Evolutionary conservation across 192 early-diverging fungal species (phyloP).

Genomic region (Podila epigama): DNA sequence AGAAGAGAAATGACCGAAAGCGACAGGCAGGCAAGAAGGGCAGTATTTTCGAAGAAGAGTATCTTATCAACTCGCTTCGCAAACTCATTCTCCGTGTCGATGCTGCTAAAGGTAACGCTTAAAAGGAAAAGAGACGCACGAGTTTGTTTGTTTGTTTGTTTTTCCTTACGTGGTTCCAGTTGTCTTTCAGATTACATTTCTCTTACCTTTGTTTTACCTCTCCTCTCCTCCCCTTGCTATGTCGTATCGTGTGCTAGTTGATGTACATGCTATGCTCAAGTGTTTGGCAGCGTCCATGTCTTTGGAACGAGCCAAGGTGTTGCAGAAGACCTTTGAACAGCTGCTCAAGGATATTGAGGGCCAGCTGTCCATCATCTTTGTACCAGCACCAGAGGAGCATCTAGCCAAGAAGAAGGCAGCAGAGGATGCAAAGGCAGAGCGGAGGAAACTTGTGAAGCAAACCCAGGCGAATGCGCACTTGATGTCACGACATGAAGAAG

Average conservation of each 20-base stretch:
- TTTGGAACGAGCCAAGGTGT: constrained; percentile 50
- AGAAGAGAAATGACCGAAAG: constrained; percentile 77
- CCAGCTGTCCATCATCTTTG: constrained; percentile 59
- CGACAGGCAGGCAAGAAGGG: constrained; percentile 90
- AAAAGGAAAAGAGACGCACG: neutral
- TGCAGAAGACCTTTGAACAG: constrained; percentile 58
- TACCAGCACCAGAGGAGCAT: constrained; percentile 48
- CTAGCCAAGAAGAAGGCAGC: constrained; percentile 45
- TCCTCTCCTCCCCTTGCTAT: constrained; percentile 21
- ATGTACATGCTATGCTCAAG: constrained; percentile 61
- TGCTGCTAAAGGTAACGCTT: constrained; percentile 59
- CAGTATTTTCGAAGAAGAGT: constrained; percentile 90
- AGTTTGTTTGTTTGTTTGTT: neutral
- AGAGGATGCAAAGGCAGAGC: constrained; percentile 44
- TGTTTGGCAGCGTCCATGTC: constrained; percentile 58
- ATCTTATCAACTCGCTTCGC: constrained; percentile 76
- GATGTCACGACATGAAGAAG: constrained; percentile 48
- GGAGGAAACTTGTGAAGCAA: constrained; percentile 38
- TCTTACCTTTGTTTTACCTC: too few relatives aligned
- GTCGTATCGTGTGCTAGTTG: constrained; percentile 49
- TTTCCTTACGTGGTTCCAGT: neutral
- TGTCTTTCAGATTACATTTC: constrained; percentile 5
- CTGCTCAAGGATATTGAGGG: constrained; percentile 54
- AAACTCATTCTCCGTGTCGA: constrained; percentile 66
- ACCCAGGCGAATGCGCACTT: constrained; percentile 34